Conservation (phyloP, 805 yeast species). For the Ogataea trehalophila region DNA sequence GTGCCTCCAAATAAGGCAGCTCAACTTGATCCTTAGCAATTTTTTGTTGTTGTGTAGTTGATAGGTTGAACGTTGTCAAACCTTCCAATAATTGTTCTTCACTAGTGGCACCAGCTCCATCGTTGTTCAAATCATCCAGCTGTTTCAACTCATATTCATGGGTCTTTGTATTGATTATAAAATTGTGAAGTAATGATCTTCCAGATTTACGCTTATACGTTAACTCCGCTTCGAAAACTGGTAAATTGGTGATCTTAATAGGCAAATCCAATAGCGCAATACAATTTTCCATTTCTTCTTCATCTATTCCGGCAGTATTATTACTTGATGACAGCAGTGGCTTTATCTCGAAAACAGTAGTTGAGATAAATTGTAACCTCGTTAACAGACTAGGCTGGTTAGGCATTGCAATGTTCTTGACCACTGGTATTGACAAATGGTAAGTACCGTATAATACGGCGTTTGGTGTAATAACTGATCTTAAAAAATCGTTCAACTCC, state of each 20-base stretch:
- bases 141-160: constrained; percentile 37
- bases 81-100: constrained; percentile 57
- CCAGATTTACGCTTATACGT: constrained; percentile 83
- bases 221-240: constrained; percentile 43
- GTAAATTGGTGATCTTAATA: constrained; percentile 41
- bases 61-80: constrained; percentile 82
- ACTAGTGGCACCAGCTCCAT: constrained; percentile 27
- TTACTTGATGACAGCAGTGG: constrained; percentile 31
- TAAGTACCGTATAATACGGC: constrained; percentile 42
- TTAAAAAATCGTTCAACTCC: constrained; percentile 36
- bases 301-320: constrained; percentile 30
- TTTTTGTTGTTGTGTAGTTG: constrained; percentile 70
- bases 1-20: constrained; percentile 89
- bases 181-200: constrained; percentile 56
- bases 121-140: constrained; percentile 12
- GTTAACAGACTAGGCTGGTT: constrained; percentile 20
- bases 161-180: constrained; percentile 42
- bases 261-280: constrained; percentile 44
- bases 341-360: constrained; percentile 59
- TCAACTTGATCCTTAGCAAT: constrained; percentile 80
- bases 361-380: constrained; percentile 61
- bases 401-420: constrained; percentile 1
- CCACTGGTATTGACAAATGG: constrained; percentile 37
- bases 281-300: constrained; percentile 41
- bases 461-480: constrained; percentile 35